A percentile compares a stretch with the other conserved stretches of the same genome.
Evolutionary conservation across 345 rosid genomes (phyloP).

Genomic region (Euphorbia tirucalli): DNA sequence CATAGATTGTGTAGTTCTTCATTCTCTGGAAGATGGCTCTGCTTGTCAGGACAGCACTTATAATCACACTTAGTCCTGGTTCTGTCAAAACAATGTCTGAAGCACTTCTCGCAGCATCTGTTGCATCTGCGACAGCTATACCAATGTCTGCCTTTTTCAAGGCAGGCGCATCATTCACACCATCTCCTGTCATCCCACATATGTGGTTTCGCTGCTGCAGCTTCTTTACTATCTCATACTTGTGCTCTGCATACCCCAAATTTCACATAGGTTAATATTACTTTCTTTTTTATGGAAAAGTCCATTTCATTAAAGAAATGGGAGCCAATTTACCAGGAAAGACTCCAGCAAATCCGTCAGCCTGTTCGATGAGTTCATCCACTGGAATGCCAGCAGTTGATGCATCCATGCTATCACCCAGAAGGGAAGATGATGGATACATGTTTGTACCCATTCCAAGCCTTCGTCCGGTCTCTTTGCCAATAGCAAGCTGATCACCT

Average conservation of each 20-base stretch:
- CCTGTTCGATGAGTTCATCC: constrained; percentile 84
- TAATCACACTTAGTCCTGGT: constrained; percentile 89
- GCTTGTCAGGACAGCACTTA: constrained; percentile 83
- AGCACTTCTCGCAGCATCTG: constrained; percentile 88
- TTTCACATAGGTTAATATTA: no score
- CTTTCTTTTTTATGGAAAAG: no score
- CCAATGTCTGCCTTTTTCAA: constrained; percentile 94
- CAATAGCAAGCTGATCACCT: constrained; percentile 81
- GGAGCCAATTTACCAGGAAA: constrained; percentile 64
- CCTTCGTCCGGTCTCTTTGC: constrained; percentile 91
- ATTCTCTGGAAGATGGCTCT: constrained; percentile 91
- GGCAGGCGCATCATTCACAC: constrained; percentile 96
- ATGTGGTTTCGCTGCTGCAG: constrained; percentile 81
- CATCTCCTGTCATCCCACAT: constrained; percentile 96
- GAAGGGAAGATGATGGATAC: constrained; percentile 89
- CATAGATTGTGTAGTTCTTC: constrained; percentile 97
- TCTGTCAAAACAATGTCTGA: constrained; percentile 74
- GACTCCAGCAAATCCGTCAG: constrained; percentile 94
- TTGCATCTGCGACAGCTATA: constrained; percentile 90
- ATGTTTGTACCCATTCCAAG: constrained; percentile 96
- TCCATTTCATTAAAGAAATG: not conserved
- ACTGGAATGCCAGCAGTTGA: constrained; percentile 64
- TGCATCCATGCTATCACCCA: constrained; percentile 66
- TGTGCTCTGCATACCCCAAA: constrained; percentile 56
- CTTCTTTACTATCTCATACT: constrained; percentile 92